Evolutionary conservation across 2,329 filamentous ascomycete species (phyloP).

Genomic region (Didymella lethalis): DNA sequence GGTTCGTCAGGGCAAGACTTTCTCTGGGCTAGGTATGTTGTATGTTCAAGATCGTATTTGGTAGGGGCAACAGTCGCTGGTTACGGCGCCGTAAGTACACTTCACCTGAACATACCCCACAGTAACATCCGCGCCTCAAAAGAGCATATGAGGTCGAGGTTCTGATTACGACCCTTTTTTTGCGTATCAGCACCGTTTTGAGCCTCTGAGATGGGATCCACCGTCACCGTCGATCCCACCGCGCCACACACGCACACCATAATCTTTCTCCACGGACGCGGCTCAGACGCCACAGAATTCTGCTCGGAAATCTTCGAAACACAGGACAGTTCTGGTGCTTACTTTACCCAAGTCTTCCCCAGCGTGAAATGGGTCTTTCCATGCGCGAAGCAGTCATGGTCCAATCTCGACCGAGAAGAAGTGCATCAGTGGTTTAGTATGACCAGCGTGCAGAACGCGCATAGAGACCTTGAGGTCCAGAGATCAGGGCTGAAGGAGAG

Average conservation of each 20-base stretch:
- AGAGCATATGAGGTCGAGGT: too few species aligned
- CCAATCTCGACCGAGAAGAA: not conserved
- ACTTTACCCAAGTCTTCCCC: conserved; percentile 53
- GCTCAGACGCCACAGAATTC: conserved; percentile 52
- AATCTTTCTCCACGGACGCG: conserved; percentile 59
- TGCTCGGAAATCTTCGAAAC: conserved; percentile 52
- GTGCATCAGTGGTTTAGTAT: conserved; percentile 59
- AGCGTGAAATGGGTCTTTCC: conserved; percentile 58
- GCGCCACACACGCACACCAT: conserved; percentile 55
- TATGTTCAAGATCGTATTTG: too few species aligned
- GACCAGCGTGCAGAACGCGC: conserved; percentile 54
- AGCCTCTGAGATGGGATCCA: too few species aligned
- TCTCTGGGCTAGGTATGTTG: too few species aligned
- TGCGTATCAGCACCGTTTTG: too few species aligned
- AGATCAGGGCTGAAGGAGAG: conserved; percentile 53
- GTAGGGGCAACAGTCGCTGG: too few species aligned
- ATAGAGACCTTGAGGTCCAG: conserved; percentile 55
- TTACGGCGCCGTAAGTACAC: too few species aligned
- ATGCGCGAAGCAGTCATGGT: conserved; percentile 40
- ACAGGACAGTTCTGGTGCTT: conserved; percentile 25
- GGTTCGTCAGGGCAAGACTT: too few species aligned
- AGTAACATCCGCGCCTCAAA: too few species aligned
- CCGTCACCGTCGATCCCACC: not conserved
- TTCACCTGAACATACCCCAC: too few species aligned
- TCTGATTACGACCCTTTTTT: too few species aligned